Evolutionary conservation across 179 eudicot genomes (phyloP), one percentile per base, ranked within the genome.

Genomic region (Silene vulgaris): DNA sequence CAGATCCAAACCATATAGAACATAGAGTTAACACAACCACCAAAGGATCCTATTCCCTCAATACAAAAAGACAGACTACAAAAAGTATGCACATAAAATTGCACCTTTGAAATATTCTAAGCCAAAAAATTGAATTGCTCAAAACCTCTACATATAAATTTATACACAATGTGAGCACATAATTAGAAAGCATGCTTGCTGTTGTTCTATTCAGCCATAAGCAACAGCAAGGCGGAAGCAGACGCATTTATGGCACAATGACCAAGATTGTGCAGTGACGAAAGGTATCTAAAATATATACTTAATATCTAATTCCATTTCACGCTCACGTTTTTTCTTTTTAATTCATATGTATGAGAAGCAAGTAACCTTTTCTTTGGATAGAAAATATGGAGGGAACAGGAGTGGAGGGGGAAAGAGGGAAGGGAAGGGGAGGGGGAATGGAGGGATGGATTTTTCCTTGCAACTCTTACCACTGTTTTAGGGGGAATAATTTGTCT

Each of bases 121-220:
- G 60, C 60, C 17, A 56, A 9, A 56, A 3, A 56, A 14, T 56
- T 56, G 60, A n/a, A 56, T 14, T 13, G 59, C 17, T 16, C 1
- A 56, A 56, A 56, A 56, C 17, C 17, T 56, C 60, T 56, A 56
- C 19, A 56, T 56, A 56, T 56, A 11, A 20, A 9, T 20, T 12
- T 62, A 62, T 21, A 62, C 65, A 62, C 4, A 62, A 62, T 62
- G 32, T 23, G 65, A 62, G 65, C 32, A 62, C 52, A 45, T 40
- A 5, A 20, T 21, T 20, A 62, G 29, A 62, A 62, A 21, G 65
- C 32, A 23, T 26, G 29, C 32, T 23, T 8, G 14, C 20, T 62
- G 23, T 62, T 5, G 65, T 21, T 21, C 14, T 62, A 21, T 26
- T 62, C 65, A 8, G 29, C 65, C 65, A 62, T 26, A 62, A 62